Evolutionary conservation across 2,329 filamentous ascomycete genomes (phyloP), one percentile per base, ranked within the genome.

Genomic region (Aspergillus sp.): DNA sequence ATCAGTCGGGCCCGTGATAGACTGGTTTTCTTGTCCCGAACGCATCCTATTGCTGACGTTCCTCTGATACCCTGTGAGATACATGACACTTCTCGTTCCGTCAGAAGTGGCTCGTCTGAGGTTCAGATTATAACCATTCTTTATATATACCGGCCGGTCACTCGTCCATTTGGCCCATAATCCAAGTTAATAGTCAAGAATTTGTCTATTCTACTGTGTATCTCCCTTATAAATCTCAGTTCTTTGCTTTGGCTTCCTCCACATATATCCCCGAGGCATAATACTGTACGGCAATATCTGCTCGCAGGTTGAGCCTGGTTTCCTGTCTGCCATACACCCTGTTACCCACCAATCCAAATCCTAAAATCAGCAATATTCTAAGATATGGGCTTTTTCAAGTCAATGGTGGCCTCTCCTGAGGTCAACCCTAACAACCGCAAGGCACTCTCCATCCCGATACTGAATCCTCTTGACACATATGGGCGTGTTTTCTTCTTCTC

Each of bases 401-500:
- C 61, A 30, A 64, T 74, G n/a, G 65, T 69, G 48, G 51, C 58
- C 43, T 81, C 84, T 32, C 91, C 91, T 41, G 85, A 89, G 71
- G 77, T 96, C 76, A 96, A 96, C 73, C 90, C 91, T 9, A 83
- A 91, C 77, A 96, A 89, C 78, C 82, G 83, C 57, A 96, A 96
- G 73, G 92, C 92, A 53, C 85, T 83, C 59, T 89, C 89, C 0
- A 85, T 96, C 47, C 92, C 92, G 0, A 72, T 90, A 20, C 78
- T 96, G 60, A 96, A 96, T 72, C 84, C 88, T 0, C 70, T 93
- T 66, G 83, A 96, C 72, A 78, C 86, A 65, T 92, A 96, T 78
- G 92, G 91, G 38, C 84, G 91, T 6, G 91, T 95, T 0, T 96
- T 96, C 75, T 91, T 93, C 80, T 96, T 96, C 77, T 89, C 89